Base-by-base conservation (phyloP, 2,329 filamentous ascomycete genomes). In the Beauveria rudraprayagi region DNA sequence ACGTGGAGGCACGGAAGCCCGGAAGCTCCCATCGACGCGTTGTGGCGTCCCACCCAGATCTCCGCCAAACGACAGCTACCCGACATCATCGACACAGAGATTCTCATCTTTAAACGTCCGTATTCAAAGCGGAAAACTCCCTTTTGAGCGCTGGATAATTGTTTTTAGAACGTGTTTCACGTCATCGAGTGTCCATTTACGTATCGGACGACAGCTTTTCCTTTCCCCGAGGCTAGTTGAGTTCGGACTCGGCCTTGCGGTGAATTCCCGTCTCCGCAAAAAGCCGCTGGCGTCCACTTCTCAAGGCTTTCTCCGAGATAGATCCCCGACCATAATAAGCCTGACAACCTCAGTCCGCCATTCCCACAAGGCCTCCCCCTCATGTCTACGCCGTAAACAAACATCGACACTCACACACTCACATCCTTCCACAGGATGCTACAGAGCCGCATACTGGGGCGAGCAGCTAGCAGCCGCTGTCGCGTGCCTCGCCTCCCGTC, bases 401-500 rank as follows among this genome's bases (percentile, higher is more conserved):
- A 26, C 46, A 56, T 17, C 26, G 24, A 56, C 44, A 40, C 41
- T 8, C 37, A 37, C 52, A 55, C 34, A 14, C 34, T 34, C 30
- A 37, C 34, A 37, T 37, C 34, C 11, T 37, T 14, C 43, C 30
- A 44, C 37, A 56, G 34, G 19, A 61, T 61, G 60, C 40, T 61
- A 37, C 60, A 52, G 28, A 56, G 52, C 37, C 46, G 60, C 44
- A 46, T 61, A 51, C 44, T 48, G 41, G 28, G 50, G 4, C 48
- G 30, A 14, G 46, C 40, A 22, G 59, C 51, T 37, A 24, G 22
- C 52, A 26, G 52, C 43, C 37, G 59, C 52, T 56, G 60, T 61
- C 60, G 60, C 53, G 60, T 61, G 60, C 46, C 53, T 50, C 60
- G 51, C 30, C 34, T 50, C 44, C 54, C 51, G 22, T 16, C 46